These are phyloP conservation scores for Diaporthe humulicola DNA, from an alignment of 2,329 filamentous ascomycete genomes.

Conservation along the genomic window DNA sequence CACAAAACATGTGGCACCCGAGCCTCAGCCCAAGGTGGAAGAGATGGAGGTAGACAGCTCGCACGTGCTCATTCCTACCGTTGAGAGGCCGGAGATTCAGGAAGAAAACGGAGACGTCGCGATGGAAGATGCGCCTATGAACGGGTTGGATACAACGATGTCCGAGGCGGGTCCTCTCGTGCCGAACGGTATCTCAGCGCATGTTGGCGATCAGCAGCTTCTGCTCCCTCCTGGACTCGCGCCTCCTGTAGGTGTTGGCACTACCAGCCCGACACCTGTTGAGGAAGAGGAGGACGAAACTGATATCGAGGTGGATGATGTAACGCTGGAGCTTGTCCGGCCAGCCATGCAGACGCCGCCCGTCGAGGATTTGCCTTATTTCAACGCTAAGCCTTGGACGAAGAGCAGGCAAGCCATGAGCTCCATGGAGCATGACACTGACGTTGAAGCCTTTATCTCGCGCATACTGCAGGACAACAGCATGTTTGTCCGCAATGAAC, in stretches of 20 bases:
- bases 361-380: conserved; percentile 65
- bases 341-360: conserved; percentile 68
- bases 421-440: conserved; percentile 55
- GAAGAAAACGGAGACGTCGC: conserved; percentile 49
- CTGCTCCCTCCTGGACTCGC: conserved; percentile 41
- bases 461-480: conserved; percentile 59
- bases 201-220: conserved; percentile 35
- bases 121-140: conserved; percentile 52
- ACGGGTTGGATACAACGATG: conserved; percentile 17
- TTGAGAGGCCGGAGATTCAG: conserved; percentile 43
- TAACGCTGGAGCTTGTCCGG: conserved; percentile 63
- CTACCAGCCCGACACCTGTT: conserved; percentile 63
- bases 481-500: conserved; percentile 52
- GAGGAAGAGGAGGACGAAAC: conserved; percentile 67
- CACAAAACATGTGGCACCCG: conserved; percentile 34
- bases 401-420: conserved; percentile 60
- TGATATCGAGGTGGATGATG: conserved; percentile 66
- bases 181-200: conserved; percentile 43
- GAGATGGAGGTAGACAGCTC: conserved; percentile 56
- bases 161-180: conserved; percentile 26
- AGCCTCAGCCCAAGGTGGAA: conserved; percentile 54
- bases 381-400: conserved; percentile 60
- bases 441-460: conserved; percentile 61
- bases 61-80: conserved; percentile 45
- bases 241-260: conserved; percentile 47